Conservation (phyloP, 1,284 basidiomycete genomes). For the Puccinia hordei region DNA sequence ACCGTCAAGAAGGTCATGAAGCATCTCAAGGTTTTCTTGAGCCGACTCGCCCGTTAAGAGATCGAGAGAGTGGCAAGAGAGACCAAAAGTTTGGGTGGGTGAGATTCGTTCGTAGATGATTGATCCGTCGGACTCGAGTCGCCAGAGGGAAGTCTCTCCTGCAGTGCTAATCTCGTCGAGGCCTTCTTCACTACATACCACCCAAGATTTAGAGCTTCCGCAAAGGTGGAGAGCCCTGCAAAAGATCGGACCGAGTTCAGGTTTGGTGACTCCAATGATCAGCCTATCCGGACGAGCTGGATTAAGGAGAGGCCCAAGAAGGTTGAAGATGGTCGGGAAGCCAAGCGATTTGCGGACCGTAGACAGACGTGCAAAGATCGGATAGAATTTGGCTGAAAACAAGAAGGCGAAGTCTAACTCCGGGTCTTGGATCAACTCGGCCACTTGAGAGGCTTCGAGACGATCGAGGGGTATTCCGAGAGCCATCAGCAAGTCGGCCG, state of each 20-base stretch:
- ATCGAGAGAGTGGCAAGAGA: slow-evolving; percentile 30
- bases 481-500: slow-evolving; percentile 85
- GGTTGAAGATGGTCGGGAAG: slow-evolving; percentile 96
- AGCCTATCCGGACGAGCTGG: slow-evolving; percentile 81
- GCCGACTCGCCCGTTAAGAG: slow-evolving; percentile 60
- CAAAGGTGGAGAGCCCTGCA: slow-evolving; percentile 69
- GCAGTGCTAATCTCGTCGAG: slow-evolving; percentile 93
- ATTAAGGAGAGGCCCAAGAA: slow-evolving; percentile 91
- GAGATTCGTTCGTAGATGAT: neutral
- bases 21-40: slow-evolving; percentile 71
- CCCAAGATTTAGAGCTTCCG: slow-evolving; percentile 77
- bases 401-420: slow-evolving; percentile 80
- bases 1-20: slow-evolving; percentile 66
- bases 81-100: slow-evolving; percentile 26
- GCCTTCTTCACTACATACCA: slow-evolving; percentile 89
- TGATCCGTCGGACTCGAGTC: slow-evolving; percentile 56
- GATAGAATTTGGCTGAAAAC: slow-evolving; percentile 90
- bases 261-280: slow-evolving; percentile 86
- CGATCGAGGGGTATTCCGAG: slow-evolving; percentile 76
- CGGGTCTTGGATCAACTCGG: slow-evolving; percentile 61
- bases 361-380: slow-evolving; percentile 77
- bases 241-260: slow-evolving; percentile 80
- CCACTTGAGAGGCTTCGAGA: slow-evolving; percentile 67
- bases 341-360: slow-evolving; percentile 83
- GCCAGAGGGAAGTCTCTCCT: slow-evolving; percentile 75